Conservation (phyloP, 805 yeast genomes). For the Metschnikowia kunwiensis region DNA sequence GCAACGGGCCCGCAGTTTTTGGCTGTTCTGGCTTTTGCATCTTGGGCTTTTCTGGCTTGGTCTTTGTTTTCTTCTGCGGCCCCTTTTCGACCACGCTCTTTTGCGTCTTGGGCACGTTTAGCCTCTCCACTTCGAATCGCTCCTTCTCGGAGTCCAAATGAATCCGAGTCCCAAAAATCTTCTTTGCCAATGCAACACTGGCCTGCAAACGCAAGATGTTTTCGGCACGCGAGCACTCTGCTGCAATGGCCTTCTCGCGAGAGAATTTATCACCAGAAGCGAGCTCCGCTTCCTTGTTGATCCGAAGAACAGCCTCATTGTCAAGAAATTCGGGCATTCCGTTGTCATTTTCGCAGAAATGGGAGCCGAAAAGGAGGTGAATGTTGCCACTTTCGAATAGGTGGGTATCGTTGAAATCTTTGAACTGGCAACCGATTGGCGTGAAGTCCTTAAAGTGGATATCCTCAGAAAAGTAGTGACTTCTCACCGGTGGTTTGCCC, state of each 20-base stretch:
- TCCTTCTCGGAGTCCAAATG: slow-evolving; percentile 6
- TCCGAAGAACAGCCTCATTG: slow-evolving; percentile 18
- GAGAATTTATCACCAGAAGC: slow-evolving; percentile 3
- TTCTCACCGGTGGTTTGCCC: slow-evolving; percentile 40
- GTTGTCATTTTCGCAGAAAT: slow-evolving; percentile 11
- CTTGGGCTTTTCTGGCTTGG: not conserved
- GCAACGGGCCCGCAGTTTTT: no score
- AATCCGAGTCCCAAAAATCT: slow-evolving; percentile 18
- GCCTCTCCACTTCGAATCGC: slow-evolving; percentile 9
- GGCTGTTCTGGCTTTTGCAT: not conserved
- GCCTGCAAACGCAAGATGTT: slow-evolving; percentile 28
- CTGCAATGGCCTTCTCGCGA: slow-evolving; percentile 8
- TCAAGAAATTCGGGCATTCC: slow-evolving; percentile 23
- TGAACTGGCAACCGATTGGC: slow-evolving; percentile 51
- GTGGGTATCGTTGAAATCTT: slow-evolving; percentile 58
- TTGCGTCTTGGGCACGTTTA: slow-evolving; percentile 13
- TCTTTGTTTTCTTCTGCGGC: slow-evolving; percentile 5
- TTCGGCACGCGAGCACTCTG: slow-evolving; percentile 23
- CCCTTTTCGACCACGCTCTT: slow-evolving; percentile 1
- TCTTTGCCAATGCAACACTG: slow-evolving; percentile 22
- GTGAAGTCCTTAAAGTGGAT: slow-evolving; percentile 57
- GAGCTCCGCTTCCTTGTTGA: slow-evolving; percentile 16
- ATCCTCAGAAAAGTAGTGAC: slow-evolving; percentile 62
- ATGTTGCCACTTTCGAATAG: slow-evolving; percentile 31
- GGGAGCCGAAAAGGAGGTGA: slow-evolving; percentile 23